Evolutionary conservation across 176 grass and related monocot species (phyloP).

Genomic region (Elaeis guineensis): DNA sequence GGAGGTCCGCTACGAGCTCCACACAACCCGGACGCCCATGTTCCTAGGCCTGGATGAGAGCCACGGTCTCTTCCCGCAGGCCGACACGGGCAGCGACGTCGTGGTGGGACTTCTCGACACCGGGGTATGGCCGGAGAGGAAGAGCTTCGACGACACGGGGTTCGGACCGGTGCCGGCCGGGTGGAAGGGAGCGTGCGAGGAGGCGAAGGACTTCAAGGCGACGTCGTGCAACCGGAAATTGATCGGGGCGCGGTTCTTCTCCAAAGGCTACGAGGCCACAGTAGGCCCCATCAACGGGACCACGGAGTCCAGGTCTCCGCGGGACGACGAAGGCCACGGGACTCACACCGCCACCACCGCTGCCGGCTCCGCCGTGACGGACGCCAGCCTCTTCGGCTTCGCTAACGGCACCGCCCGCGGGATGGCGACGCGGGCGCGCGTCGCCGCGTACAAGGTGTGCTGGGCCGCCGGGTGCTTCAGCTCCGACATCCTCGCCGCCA

Average conservation of each 20-base stretch:
- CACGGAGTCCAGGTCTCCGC: constrained; percentile 68
- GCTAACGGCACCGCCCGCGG: too few species aligned
- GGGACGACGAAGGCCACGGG: constrained; percentile 75
- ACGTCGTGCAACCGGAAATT: constrained; percentile 77
- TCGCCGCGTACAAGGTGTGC: too few species aligned
- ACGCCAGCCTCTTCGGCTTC: too few species aligned
- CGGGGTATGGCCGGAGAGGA: constrained; percentile 81
- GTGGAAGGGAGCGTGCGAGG: constrained; percentile 93
- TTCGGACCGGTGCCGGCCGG: constrained; percentile 49
- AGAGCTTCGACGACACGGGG: constrained; percentile 70
- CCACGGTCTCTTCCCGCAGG: constrained; percentile 37
- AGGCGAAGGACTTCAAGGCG: constrained; percentile 57
- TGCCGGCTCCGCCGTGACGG: constrained; percentile 12
- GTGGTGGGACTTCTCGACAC: constrained; percentile 83
- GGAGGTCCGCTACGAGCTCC: constrained; percentile 82
- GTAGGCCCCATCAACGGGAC: constrained; percentile 65
- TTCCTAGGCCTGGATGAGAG: constrained; percentile 56
- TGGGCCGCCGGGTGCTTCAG: too few species aligned
- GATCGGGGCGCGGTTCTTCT: constrained; percentile 72
- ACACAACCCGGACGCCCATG: constrained; percentile 79
- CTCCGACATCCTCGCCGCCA: too few species aligned
- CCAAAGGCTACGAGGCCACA: constrained; percentile 67
- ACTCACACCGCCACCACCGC: constrained; percentile 91
- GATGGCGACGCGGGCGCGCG: too few species aligned
- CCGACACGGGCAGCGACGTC: constrained; percentile 42